Evolutionary conservation across 2,329 filamentous ascomycete genomes (phyloP).

Genomic region (Beauveria scarabaeidicola): DNA sequence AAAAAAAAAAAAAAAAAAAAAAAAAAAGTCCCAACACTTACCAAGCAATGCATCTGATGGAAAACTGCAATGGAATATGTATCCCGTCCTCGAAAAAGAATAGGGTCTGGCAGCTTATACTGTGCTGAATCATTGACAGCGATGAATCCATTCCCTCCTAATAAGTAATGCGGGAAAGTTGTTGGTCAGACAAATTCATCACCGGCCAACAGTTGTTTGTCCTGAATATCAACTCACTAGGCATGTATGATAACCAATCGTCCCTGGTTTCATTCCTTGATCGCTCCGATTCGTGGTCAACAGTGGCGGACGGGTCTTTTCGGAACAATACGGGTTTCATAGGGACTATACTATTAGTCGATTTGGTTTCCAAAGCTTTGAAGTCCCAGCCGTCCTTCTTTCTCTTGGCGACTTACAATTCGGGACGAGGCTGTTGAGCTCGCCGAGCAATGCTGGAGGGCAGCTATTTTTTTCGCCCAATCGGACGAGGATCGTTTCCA

Average conservation of each 20-base stretch:
- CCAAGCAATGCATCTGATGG: background rate
- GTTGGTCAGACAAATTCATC: background rate
- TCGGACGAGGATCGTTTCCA: background rate
- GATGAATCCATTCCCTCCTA: background rate
- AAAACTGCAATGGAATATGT: background rate
- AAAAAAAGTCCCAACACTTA: background rate
- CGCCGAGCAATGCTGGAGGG: background rate
- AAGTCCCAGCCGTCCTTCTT: background rate
- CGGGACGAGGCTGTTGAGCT: background rate
- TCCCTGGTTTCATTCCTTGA: background rate
- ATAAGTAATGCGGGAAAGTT: background rate
- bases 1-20: no score
- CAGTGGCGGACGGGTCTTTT: background rate
- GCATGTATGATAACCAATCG: background rate
- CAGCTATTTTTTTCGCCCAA: background rate
- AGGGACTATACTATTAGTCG: background rate
- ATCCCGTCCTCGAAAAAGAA: background rate
- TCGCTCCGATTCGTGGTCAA: background rate
- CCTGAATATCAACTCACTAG: background rate
- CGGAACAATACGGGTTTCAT: background rate
- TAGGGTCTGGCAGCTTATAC: background rate
- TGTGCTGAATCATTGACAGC: background rate
- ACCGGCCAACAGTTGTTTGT: background rate
- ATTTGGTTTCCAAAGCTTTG: no score
- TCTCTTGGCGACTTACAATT: background rate